Base-by-base conservation (phyloP, 768 basidiomycete genomes). In the Termitomyces sp. region DNA sequence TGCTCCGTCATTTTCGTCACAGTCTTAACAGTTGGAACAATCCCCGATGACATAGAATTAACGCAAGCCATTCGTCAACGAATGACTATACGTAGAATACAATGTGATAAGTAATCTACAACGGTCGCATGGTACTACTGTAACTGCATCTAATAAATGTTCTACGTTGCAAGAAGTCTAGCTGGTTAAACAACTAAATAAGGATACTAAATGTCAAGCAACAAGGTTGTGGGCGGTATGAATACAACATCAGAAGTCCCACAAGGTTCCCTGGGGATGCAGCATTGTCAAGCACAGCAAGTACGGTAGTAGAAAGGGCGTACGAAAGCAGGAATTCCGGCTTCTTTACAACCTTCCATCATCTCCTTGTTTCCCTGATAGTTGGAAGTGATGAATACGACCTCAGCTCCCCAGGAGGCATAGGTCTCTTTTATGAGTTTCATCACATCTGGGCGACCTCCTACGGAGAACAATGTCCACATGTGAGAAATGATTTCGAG, bases 381-480 rank as follows among this genome's bases (percentile, higher is more conserved):
- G 70, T 92, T 92, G 5, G 88, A 89, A 14, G 89, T 92, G 64
- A 91, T 89, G 68, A 91, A 90, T 12, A 91, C 82, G 15, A 92
- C 83, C 67, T 92, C 90, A 2, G 90, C 90, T 10, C 81, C 77
- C 88, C 88, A 92, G n/a, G 78, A 80, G n/a, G 76, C 70, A 63
- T 89, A 90, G 1, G 73, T 80, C 55, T 89, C 86, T 67, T 80
- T 84, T 62, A 91, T 78, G 48, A 92, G 75, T 68, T 88, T 83
- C 86, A 91, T 87, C 5, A 82, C 78, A 61, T 91, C 87, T 21
- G 90, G 90, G 54, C 89, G 82, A 21, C 89, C 86, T 2, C 80
- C 79, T 81, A 50, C 2, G 33, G 53, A 15, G 54, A 44, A 23
- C 14, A 45, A 54, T 45, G 35, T 11, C 15, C 4, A 41, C 10